A percentile compares a stretch with the other conserved stretches of the same genome.
Conservation (phyloP, 768 basidiomycete species). For the Phylloporus sp. region DNA sequence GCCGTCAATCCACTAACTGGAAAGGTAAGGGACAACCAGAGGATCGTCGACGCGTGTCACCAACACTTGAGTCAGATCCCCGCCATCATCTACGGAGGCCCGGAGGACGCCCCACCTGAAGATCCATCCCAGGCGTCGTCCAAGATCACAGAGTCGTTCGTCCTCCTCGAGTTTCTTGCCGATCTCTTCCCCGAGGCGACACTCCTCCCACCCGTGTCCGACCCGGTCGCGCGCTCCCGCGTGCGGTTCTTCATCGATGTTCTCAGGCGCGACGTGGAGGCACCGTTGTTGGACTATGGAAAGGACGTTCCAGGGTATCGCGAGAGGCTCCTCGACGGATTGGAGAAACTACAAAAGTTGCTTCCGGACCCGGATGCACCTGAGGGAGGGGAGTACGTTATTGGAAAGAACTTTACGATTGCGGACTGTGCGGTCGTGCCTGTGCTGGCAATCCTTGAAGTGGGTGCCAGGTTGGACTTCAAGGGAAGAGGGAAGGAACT, state of each 20-base stretch:
- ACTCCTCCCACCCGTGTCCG: constrained; percentile 42
- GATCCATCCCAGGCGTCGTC: constrained; percentile 53
- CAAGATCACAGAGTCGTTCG: constrained; percentile 61
- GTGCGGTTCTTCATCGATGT: constrained; percentile 61
- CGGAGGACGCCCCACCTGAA: constrained; percentile 50
- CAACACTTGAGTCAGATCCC: constrained; percentile 10
- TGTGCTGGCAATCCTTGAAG: constrained; percentile 45
- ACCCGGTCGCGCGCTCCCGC: constrained; percentile 53
- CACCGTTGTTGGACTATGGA: constrained; percentile 32
- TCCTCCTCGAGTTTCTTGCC: constrained; percentile 63
- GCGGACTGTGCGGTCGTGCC: constrained; percentile 59
- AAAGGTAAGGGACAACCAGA: constrained; percentile 48
- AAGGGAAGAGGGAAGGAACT: constrained; percentile 46
- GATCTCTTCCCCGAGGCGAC: constrained; percentile 47
- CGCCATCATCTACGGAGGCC: constrained; percentile 55
- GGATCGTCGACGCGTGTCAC: too few species aligned
- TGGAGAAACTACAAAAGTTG: constrained; percentile 6
- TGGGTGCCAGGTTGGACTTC: constrained; percentile 41
- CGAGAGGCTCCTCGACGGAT: background rate
- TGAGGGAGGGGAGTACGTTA: constrained; percentile 35
- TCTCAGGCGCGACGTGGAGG: constrained; percentile 40
- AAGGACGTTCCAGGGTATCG: constrained; percentile 3
- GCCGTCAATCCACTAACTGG: constrained; percentile 61
- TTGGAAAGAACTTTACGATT: constrained; percentile 45
- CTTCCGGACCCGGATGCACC: too few species aligned